These are phyloP conservation scores for Barnettozyma californica DNA, from an alignment of 805 yeast genomes.

Conservation along the genomic window DNA sequence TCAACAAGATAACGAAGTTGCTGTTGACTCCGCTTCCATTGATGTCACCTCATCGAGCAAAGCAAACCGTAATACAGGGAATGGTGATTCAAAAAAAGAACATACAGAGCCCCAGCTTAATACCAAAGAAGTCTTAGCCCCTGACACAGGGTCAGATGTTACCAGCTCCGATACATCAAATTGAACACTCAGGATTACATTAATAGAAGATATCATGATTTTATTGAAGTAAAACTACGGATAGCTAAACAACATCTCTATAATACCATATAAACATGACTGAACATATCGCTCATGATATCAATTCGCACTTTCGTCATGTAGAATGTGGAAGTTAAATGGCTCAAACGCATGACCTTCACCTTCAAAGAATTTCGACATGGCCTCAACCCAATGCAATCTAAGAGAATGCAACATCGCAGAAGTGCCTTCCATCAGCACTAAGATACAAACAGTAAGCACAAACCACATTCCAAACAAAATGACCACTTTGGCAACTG, in stretches of 20 bases:
- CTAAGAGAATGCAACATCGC: slow-evolving; percentile 99
- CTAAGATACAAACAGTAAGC: slow-evolving; percentile 85
- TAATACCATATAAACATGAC: neutral
- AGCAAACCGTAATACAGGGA: neutral
- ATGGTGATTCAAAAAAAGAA: neutral
- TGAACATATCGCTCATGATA: too few relatives aligned
- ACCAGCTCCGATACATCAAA: neutral
- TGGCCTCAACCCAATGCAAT: slow-evolving; percentile 98
- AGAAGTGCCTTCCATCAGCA: slow-evolving; percentile 97
- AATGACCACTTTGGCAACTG: slow-evolving; percentile 69
- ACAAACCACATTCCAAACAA: slow-evolving; percentile 94
- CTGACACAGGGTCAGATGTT: neutral
- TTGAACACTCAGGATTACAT: neutral
- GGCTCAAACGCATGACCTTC: slow-evolving; percentile 91
- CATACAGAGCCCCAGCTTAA: neutral
- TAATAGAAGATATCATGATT: neutral
- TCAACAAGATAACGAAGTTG: neutral
- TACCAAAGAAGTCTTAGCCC: neutral
- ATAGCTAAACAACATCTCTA: neutral
- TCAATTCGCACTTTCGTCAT: neutral
- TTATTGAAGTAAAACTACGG: neutral
- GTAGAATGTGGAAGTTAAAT: slow-evolving; percentile 51
- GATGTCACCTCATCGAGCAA: neutral
- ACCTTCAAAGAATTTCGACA: slow-evolving; percentile 97
- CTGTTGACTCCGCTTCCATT: neutral